Conservation (phyloP, 768 basidiomycete species). For the Russula sp. region DNA sequence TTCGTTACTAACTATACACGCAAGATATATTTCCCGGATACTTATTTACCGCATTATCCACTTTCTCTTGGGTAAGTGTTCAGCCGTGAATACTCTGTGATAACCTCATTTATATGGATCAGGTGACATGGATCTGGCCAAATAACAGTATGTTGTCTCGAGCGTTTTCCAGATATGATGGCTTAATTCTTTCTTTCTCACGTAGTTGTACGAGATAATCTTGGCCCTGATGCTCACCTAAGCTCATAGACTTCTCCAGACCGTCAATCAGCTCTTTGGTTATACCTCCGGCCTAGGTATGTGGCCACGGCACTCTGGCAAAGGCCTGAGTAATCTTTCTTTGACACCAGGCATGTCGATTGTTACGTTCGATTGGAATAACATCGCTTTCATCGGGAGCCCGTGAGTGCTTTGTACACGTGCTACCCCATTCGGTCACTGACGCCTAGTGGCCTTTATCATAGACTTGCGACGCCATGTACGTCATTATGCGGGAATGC, state of each 20-base stretch:
- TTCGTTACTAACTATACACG: constrained; percentile 27
- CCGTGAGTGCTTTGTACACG: constrained; percentile 15
- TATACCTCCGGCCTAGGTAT: constrained; percentile 28
- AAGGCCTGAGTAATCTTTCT: neutral
- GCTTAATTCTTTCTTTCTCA: neutral
- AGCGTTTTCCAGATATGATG: neutral
- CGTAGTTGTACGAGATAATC: constrained; percentile 21
- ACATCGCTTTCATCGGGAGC: constrained; percentile 25
- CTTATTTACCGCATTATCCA: constrained; percentile 24
- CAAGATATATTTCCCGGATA: constrained; percentile 25
- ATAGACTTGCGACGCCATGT: constrained; percentile 63
- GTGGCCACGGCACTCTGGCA: neutral
- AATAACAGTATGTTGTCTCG: constrained; percentile 17
- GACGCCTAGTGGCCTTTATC: neutral
- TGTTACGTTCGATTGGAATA: constrained; percentile 79
- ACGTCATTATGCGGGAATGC: constrained; percentile 1
- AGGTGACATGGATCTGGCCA: constrained; percentile 26
- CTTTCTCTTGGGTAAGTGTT: constrained; percentile 24
- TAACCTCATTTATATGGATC: neutral
- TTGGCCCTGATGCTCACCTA: neutral
- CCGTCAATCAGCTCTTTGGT: constrained; percentile 51
- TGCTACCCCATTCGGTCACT: neutral
- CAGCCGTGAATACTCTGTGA: neutral
- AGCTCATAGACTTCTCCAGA: constrained; percentile 15
- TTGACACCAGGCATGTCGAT: constrained; percentile 48